Evolutionary conservation across 805 yeast genomes (phyloP), one percentile per base, ranked within the genome.

Genomic region (Saccharomycopsis schoenii): DNA sequence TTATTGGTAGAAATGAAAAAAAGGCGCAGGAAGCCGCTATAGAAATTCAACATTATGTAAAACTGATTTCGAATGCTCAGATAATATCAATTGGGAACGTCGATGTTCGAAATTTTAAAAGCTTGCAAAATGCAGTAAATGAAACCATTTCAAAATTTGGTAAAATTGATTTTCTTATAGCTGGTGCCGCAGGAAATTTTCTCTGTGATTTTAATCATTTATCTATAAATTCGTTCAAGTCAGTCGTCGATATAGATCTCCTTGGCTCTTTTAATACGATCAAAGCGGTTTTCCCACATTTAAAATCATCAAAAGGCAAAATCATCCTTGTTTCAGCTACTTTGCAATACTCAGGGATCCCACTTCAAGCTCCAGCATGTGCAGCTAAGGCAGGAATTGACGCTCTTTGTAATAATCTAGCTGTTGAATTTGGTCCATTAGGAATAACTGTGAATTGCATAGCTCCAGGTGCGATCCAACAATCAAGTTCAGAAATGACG

Each of bases 381-480:
- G 97, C 97, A 0, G 97, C 97, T 2, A 93, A 93, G 73, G 97
- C 97, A 1, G 98, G 97, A 29, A 80, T 93, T 51, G 98, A 93
- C 71, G 96, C 97, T 2, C 76, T 92, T 42, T 83, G 89, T 34
- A 84, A 86, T 65, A 86, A 91, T 1, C 73, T 92, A 62, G 96
- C 97, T 1, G 94, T 91, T 5, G 98, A 92, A 73, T 77, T 89
- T 60, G 97, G 97, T 1, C 96, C 97, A 1, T 70, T 89, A 60
- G 97, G 97, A 4, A 80, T 92, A 54, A 80, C 94, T 61, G 80
- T 84, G 55, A 92, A 93, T 71, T 83, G 88, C 68, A 81, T 92
- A 67, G 97, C 97, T 1, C 98, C 98, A 0, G 97, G 98, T 17
- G 85, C 89, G 9, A 92, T 92, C 68, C 89, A 73, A 4, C 88